phyloP scores from a whole-genome alignment of 768 basidiomycete genomes.

The Dioszegia aurantiaca region DNA sequence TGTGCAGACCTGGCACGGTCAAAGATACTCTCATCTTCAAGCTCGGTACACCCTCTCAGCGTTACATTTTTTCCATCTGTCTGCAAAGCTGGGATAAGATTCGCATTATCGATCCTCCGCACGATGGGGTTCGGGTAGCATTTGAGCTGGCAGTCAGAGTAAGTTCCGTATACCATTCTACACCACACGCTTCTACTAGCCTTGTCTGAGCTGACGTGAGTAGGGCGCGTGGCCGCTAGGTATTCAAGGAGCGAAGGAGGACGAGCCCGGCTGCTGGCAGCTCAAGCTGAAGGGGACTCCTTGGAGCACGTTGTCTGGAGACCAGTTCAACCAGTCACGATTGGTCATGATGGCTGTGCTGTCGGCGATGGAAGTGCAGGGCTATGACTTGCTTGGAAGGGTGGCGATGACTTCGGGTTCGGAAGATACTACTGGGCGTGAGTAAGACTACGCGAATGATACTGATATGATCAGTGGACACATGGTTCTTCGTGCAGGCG shows the following conservation, averaged over 20 bases:
- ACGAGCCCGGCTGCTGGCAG: slow-evolving; percentile 27
- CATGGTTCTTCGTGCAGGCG: slow-evolving; percentile 42
- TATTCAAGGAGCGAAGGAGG: slow-evolving; percentile 36
- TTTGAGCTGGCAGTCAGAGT: slow-evolving; percentile 34
- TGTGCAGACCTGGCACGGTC: slow-evolving; percentile 38
- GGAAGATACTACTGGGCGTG: slow-evolving; percentile 15
- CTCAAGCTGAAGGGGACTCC: slow-evolving; percentile 36
- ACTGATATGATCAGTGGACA: slow-evolving; percentile 29
- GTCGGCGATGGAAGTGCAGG: slow-evolving; percentile 31
- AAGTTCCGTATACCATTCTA: too few species aligned
- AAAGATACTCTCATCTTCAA: slow-evolving; percentile 45
- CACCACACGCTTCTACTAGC: too few species aligned
- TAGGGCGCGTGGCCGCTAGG: slow-evolving; percentile 35
- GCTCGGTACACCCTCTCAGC: slow-evolving; percentile 24
- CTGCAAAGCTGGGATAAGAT: slow-evolving; percentile 48
- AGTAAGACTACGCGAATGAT: slow-evolving; percentile 5
- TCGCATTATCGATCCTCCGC: slow-evolving; percentile 42
- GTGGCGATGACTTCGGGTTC: slow-evolving; percentile 37
- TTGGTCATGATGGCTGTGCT: slow-evolving; percentile 27
- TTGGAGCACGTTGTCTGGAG: slow-evolving; percentile 15
- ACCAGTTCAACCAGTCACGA: slow-evolving; percentile 19
- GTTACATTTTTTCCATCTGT: slow-evolving; percentile 39
- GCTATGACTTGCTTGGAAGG: slow-evolving; percentile 39
- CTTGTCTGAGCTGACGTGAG: background rate
- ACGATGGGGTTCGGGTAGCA: slow-evolving; percentile 23